Conservation (phyloP, 2,329 filamentous ascomycete species). For the Aspergillus ruber region DNA sequence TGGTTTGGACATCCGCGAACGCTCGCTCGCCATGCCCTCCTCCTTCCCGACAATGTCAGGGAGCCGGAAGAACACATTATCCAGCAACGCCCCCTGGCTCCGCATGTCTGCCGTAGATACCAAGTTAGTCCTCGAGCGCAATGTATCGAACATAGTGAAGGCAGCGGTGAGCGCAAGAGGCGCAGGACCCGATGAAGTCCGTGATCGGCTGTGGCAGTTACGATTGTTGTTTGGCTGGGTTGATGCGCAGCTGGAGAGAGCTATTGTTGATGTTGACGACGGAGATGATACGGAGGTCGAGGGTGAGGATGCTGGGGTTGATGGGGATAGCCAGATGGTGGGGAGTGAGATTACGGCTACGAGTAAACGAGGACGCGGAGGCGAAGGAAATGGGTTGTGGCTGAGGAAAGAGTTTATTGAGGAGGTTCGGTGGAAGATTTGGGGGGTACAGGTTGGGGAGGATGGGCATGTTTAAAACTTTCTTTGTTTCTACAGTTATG, state of each 20-base stretch:
- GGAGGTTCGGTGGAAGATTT: constrained; percentile 36
- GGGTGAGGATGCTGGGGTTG: constrained; percentile 12
- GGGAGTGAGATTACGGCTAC: constrained; percentile 25
- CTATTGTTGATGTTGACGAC: constrained; percentile 23
- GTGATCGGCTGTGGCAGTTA: constrained; percentile 57
- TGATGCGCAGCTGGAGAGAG: constrained; percentile 30
- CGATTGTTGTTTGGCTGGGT: constrained; percentile 61
- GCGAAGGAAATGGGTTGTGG: constrained; percentile 27
- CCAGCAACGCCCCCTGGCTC: constrained; percentile 44
- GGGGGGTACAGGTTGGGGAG: constrained; percentile 29
- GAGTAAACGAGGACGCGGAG: constrained; percentile 13
- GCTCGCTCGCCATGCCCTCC: constrained; percentile 52
- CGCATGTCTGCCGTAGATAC: constrained; percentile 63
- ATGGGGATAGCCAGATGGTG: background rate
- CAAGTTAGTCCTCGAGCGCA: constrained; percentile 58
- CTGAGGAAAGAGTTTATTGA: constrained; percentile 34
- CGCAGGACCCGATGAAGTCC: constrained; percentile 40
- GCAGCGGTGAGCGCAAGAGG: constrained; percentile 22
- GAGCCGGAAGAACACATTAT: constrained; percentile 13
- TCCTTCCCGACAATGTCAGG: constrained; percentile 20
- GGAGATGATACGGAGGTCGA: constrained; percentile 23
- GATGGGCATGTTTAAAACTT: constrained; percentile 4
- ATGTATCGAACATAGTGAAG: constrained; percentile 27
- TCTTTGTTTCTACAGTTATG: background rate
- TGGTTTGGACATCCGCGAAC: constrained; percentile 59